These are phyloP conservation scores for Sugiyamaella americana DNA, from an alignment of 805 yeast species.

Conservation along the genomic window DNA sequence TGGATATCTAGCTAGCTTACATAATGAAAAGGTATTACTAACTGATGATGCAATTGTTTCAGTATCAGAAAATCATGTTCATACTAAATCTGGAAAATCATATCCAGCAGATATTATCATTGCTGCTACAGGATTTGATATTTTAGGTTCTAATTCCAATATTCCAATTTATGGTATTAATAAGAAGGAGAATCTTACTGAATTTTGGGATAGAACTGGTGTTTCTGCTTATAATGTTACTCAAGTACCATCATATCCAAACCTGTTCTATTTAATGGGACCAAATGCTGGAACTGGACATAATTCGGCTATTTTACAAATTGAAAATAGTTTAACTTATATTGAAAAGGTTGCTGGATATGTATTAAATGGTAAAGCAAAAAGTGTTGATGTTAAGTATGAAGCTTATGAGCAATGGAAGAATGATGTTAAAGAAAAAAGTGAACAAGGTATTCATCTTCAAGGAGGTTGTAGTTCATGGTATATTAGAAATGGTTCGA, in stretches of 20 bases:
- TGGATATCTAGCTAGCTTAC: slow-evolving; percentile 13
- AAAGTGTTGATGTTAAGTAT: slow-evolving; percentile 11
- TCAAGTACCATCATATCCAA: slow-evolving; percentile 18
- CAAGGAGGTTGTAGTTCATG: slow-evolving; percentile 19
- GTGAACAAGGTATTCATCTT: slow-evolving; percentile 9
- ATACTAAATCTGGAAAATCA: slow-evolving; percentile 14
- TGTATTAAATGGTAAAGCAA: slow-evolving; percentile 11
- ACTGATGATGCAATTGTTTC: slow-evolving; percentile 11
- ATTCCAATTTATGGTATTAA: slow-evolving; percentile 11
- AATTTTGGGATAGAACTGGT: slow-evolving; percentile 15
- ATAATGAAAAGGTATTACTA: slow-evolving; percentile 10
- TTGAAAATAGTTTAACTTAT: slow-evolving; percentile 16
- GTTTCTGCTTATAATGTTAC: slow-evolving; percentile 17
- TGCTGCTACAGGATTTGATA: slow-evolving; percentile 18
- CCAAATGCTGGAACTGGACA: slow-evolving; percentile 21
- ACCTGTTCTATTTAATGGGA: slow-evolving; percentile 15
- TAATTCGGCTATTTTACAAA: slow-evolving; percentile 15
- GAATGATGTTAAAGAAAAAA: slow-evolving; percentile 6
- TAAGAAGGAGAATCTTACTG: slow-evolving; percentile 8
- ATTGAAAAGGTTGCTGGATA: slow-evolving; percentile 14
- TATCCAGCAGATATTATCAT: slow-evolving; percentile 19
- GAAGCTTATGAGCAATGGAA: slow-evolving; percentile 18
- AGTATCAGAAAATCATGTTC: slow-evolving; percentile 12
- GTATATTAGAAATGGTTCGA: slow-evolving; percentile 14
- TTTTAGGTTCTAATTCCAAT: neutral